Conservation (phyloP, 257 asterid species). For the Dorcoceras hygrometricum region DNA sequence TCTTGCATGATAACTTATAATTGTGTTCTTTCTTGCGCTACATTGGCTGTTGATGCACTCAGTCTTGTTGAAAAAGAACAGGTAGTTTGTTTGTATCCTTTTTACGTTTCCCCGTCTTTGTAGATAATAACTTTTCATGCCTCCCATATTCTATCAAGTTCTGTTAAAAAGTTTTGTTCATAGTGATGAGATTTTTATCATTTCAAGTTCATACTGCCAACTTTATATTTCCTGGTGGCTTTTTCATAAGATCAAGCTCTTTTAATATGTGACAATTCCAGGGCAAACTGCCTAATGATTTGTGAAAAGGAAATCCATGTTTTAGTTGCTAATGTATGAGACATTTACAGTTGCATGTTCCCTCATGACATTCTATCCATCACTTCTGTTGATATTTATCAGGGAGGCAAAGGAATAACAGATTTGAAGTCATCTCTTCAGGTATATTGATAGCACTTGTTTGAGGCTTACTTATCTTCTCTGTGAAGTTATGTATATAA, state of each 20-base stretch:
- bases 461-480: constrained; percentile 16
- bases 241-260: constrained; percentile 10
- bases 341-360: constrained; percentile 20
- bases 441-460: constrained; percentile 37
- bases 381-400: constrained; percentile 25
- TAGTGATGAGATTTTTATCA: background rate
- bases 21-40: constrained; percentile 5
- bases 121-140: background rate
- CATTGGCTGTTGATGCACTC: background rate
- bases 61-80: constrained; percentile 9
- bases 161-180: background rate
- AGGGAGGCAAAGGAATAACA: constrained; percentile 97
- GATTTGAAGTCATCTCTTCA: constrained; percentile 72
- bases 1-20: background rate
- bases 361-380: constrained; percentile 25
- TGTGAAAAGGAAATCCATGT: constrained; percentile 12
- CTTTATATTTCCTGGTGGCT: constrained; percentile 1
- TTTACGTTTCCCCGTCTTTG: background rate
- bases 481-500: constrained; percentile 18
- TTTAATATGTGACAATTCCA: constrained; percentile 1
- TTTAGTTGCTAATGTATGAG: constrained; percentile 7
- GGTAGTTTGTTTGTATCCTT: background rate
- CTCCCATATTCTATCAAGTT: background rate
- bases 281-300: constrained; percentile 8
- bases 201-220: background rate